Percentiles rank a stretch among this genome's conserved stretches.
Conservation (phyloP, 768 basidiomycete genomes). For the Trametes villosa region DNA sequence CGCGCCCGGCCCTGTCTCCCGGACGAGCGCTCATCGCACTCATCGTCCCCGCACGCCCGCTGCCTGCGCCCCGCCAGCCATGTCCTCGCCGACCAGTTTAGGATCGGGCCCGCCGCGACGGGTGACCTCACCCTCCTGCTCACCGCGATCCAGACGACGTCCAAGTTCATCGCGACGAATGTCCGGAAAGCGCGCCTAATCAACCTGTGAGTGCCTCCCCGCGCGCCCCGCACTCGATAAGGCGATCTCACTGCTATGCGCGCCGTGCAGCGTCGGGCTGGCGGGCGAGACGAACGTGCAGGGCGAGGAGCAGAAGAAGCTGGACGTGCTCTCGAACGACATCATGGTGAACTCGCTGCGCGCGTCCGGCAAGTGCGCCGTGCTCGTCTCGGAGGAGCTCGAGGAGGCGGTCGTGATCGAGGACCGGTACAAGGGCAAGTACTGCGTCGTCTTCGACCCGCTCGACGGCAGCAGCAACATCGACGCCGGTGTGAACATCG, state of each 20-base stretch:
- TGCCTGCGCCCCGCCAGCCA: slow-evolving; percentile 53
- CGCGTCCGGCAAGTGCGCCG: slow-evolving; percentile 95
- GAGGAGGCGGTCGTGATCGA: slow-evolving; percentile 93
- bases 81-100: slow-evolving; percentile 85
- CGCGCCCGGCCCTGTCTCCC: slow-evolving; percentile 4
- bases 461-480: slow-evolving; percentile 97
- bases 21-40: slow-evolving; percentile 15
- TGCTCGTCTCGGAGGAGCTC: slow-evolving; percentile 95
- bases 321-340: slow-evolving; percentile 96
- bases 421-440: slow-evolving; percentile 77
- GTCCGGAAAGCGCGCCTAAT: slow-evolving; percentile 96
- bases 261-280: slow-evolving; percentile 82
- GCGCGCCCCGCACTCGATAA: not conserved
- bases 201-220: slow-evolving; percentile 73
- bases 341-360: slow-evolving; percentile 98
- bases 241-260: slow-evolving; percentile 1
- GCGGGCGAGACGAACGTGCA: slow-evolving; percentile 97
- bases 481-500: slow-evolving; percentile 98
- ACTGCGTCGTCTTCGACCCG: slow-evolving; percentile 99
- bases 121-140: slow-evolving; percentile 95
- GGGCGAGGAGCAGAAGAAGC: slow-evolving; percentile 99
- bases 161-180: slow-evolving; percentile 97
- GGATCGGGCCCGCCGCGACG: slow-evolving; percentile 80
- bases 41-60: slow-evolving; percentile 3
- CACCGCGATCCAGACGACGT: slow-evolving; percentile 94